Evolutionary conservation across 2,329 filamentous ascomycete genomes (phyloP).

Genomic region (Phialophora macrospora): DNA sequence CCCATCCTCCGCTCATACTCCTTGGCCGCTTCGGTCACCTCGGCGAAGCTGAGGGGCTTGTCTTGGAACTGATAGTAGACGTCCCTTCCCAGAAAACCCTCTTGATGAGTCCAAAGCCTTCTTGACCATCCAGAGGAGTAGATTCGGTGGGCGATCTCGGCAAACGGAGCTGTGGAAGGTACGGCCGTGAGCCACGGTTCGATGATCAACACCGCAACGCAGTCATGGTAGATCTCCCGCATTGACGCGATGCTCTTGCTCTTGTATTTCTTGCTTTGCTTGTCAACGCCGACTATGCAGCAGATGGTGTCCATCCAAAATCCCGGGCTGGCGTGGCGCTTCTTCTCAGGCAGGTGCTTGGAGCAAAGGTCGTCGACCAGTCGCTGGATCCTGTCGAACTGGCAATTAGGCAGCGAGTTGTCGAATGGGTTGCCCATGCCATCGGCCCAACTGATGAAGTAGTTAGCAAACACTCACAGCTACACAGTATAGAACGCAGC

Average conservation of each 20-base stretch:
- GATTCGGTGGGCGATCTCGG: background rate
- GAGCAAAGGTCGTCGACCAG: conserved; percentile 2
- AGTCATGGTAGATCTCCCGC: conserved; percentile 7
- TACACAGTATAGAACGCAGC: background rate
- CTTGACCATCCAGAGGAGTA: conserved; percentile 6
- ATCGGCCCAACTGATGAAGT: background rate
- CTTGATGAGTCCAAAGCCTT: conserved; percentile 5
- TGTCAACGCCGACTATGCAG: conserved; percentile 3
- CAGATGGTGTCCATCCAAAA: conserved; percentile 6
- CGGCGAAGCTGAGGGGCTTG: conserved; percentile 6
- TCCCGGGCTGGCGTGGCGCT: background rate
- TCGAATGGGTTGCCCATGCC: conserved; percentile 3
- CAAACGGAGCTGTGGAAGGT: background rate
- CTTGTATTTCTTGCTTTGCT: background rate
- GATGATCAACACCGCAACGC: conserved; percentile 4
- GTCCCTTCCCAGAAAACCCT: conserved; percentile 1
- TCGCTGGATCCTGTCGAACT: conserved; percentile 1
- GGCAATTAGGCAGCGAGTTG: background rate
- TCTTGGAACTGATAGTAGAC: conserved; percentile 6
- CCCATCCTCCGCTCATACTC: conserved; percentile 3
- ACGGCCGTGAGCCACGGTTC: background rate
- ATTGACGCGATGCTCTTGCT: conserved; percentile 3
- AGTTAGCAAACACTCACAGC: background rate
- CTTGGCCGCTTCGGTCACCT: background rate
- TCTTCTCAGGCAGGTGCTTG: background rate